phyloP scores from a whole-genome alignment of 2,329 filamentous ascomycete species.

The Trichoderma koningiopsis region DNA sequence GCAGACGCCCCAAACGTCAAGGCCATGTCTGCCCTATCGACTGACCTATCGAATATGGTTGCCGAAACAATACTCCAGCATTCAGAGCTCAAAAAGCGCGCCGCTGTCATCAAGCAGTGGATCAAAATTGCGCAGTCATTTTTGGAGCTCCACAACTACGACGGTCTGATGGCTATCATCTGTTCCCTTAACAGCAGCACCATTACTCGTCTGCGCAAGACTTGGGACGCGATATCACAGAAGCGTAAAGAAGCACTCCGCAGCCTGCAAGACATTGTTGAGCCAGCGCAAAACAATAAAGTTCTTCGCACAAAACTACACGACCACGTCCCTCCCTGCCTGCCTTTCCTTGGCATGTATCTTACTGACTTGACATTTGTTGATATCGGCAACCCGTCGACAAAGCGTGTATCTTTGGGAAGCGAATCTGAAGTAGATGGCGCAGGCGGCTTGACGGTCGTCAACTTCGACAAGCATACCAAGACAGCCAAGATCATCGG shows the following conservation, averaged over 20 bases:
- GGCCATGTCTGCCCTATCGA: constrained; percentile 90
- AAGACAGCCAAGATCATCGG: constrained; percentile 94
- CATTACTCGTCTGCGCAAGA: constrained; percentile 82
- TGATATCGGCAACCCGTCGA: constrained; percentile 88
- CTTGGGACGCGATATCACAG: constrained; percentile 84
- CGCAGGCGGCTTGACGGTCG: constrained; percentile 70
- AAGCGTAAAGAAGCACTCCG: constrained; percentile 83
- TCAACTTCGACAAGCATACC: constrained; percentile 98
- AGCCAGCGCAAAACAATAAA: constrained; percentile 89
- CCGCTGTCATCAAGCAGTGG: constrained; percentile 93
- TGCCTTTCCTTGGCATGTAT: constrained; percentile 95
- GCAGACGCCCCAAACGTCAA: constrained; percentile 84
- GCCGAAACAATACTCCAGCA: constrained; percentile 88
- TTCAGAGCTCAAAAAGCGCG: constrained; percentile 90
- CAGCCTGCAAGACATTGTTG: constrained; percentile 78
- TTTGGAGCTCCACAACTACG: constrained; percentile 90
- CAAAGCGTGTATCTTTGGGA: constrained; percentile 65
- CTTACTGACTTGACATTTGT: constrained; percentile 95
- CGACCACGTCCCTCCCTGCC: constrained; percentile 84
- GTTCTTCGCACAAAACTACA: constrained; percentile 80
- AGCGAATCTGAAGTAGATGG: constrained; percentile 60
- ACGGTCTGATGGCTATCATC: constrained; percentile 94
- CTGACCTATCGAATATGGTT: constrained; percentile 88
- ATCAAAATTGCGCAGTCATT: constrained; percentile 90
- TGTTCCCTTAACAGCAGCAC: constrained; percentile 92